These are phyloP conservation scores for Eleusine coracana DNA, from an alignment of 176 grass and related monocot species.

Conservation along the genomic window DNA sequence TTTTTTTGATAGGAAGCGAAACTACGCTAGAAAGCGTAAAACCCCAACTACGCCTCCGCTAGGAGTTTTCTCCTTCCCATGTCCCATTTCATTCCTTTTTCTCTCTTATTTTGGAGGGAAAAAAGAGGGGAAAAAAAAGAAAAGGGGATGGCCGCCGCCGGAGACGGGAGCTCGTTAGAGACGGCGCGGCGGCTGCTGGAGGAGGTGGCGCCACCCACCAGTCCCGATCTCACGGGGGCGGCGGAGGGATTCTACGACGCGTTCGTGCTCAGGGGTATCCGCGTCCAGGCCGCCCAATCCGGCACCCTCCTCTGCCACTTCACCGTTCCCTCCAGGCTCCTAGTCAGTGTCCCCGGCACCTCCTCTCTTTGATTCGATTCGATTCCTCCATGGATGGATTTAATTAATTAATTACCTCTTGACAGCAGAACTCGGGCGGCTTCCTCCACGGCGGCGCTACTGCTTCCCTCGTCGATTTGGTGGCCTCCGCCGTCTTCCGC, in stretches of 20 bases:
- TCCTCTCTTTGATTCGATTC: not conserved
- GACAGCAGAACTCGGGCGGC: conserved; percentile 66
- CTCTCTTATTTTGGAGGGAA: no score
- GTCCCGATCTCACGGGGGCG: conserved; percentile 33
- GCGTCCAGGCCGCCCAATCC: conserved; percentile 56
- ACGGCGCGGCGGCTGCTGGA: conserved; percentile 70
- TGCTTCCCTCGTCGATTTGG: conserved; percentile 77
- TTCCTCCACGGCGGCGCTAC: conserved; percentile 93
- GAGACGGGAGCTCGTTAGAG: conserved; percentile 23
- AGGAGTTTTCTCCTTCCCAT: no score
- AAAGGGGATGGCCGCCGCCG: not conserved
- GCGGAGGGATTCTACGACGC: conserved; percentile 73
- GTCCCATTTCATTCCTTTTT: no score
- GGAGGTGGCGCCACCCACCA: conserved; percentile 48
- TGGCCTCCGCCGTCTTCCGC: conserved; percentile 77
- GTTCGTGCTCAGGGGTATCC: conserved; percentile 84
- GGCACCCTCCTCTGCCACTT: conserved; percentile 80
- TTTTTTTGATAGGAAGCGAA: not conserved
- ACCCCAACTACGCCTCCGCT: no score
- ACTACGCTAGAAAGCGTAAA: not conserved
- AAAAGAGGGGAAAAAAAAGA: no score
- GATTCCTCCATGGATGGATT: not conserved
- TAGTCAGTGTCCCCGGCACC: conserved; percentile 38
- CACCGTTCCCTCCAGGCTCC: conserved; percentile 76
- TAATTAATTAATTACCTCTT: not conserved